Evolutionary conservation across 768 basidiomycete species (phyloP).

Genomic region (Lyophyllum atratum): DNA sequence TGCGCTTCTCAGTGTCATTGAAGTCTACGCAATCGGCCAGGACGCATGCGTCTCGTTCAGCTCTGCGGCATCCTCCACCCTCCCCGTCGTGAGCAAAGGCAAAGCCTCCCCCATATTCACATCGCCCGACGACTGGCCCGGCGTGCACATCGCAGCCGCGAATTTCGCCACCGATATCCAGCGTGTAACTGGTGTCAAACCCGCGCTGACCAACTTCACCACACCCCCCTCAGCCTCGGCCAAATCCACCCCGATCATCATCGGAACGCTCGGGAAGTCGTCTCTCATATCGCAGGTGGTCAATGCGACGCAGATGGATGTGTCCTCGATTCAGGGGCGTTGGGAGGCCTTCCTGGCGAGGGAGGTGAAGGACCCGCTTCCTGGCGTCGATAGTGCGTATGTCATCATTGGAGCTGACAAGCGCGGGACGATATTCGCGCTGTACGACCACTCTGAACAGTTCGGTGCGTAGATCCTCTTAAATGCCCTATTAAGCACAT

Average conservation of each 20-base stretch:
- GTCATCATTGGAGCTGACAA: constrained; percentile 72
- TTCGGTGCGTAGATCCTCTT: constrained; percentile 42
- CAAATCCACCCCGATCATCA: constrained; percentile 50
- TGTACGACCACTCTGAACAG: constrained; percentile 72
- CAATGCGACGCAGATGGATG: constrained; percentile 53
- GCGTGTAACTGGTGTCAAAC: constrained; percentile 56
- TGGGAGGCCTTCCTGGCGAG: constrained; percentile 66
- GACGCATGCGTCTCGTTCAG: constrained; percentile 48
- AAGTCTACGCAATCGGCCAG: constrained; percentile 48
- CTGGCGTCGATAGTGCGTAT: constrained; percentile 61
- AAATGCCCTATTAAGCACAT: background rate
- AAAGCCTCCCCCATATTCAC: constrained; percentile 51
- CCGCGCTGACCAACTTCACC: constrained; percentile 53
- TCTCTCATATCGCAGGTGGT: constrained; percentile 53
- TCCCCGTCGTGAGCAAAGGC: constrained; percentile 47
- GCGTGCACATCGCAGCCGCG: constrained; percentile 59
- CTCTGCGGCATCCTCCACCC: constrained; percentile 32
- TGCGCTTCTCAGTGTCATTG: constrained; percentile 6
- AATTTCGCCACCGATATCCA: constrained; percentile 66
- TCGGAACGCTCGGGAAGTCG: constrained; percentile 65
- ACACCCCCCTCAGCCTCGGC: constrained; percentile 28
- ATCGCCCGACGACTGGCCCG: constrained; percentile 61
- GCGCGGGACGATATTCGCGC: constrained; percentile 64
- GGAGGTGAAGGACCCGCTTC: constrained; percentile 55
- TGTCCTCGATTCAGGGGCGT: constrained; percentile 57